Evolutionary conservation across 2,329 filamentous ascomycete genomes (phyloP), one percentile per base, ranked within the genome.

Genomic region (Lecanosticta acicola): DNA sequence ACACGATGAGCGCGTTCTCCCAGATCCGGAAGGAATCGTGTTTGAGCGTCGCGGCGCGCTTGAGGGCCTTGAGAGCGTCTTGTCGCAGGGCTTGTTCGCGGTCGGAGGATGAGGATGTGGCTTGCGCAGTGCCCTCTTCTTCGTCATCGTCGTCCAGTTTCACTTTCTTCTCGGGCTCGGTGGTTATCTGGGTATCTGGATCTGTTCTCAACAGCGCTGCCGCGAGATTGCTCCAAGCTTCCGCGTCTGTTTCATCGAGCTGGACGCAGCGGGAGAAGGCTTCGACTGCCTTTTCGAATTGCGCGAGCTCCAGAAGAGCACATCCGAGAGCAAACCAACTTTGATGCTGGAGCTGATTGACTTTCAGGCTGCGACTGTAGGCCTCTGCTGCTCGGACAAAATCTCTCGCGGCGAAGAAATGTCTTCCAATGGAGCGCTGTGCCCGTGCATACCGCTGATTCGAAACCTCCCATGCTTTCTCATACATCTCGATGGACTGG

Each of bases 191-290:
- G 29, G 58, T 45, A 2, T 48, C 48, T 40, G 59, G 53, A 19
- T 59, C 58, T 18, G 50, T 58, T 7, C 55, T 51, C 11, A 87
- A 79, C 1, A 97, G 76, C 0, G 91, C 84, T 1, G 85, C 89
- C 0, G 90, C 93, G 17, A 98, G 76, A 62, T 98, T 98, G 59
- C 86, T 94, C 88, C 93, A 98, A 0, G 87, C 88, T 61, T 94
- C 82, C 0, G 90, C 91, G 61, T 96, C 90, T 42, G 84, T 83
- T 19, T 94, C 90, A 39, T 95, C 93, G 9, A 87, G 77, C 55
- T 86, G 82, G 9, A 98, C 90, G 7, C 85, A 84, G 17, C 89
- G 78, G 7, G 83, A 81, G 66, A 94, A 98, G 0, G 89, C 84
- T 55, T 91, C 83, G 1, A 87, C 83, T 0, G 93, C 91, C 16